Conservation (phyloP, 225 moss, liverwort and hornwort species). For the Ulota crispa region DNA sequence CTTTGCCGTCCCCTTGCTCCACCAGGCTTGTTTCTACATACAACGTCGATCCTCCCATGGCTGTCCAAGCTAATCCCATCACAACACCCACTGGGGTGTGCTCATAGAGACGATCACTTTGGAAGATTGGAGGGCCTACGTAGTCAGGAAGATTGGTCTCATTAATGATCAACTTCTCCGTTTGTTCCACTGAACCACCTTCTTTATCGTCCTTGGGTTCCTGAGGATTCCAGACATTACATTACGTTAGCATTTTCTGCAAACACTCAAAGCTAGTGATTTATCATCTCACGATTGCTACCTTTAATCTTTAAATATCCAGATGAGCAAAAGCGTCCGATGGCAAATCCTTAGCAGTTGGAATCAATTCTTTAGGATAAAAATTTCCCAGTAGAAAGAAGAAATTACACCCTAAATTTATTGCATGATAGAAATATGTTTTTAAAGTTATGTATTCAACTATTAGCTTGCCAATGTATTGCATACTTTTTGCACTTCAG, state of each 20-base stretch:
- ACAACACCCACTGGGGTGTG: slow-evolving; percentile 96
- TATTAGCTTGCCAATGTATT: neutral
- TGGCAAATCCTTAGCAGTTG: neutral
- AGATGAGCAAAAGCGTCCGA: neutral
- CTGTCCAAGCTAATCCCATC: slow-evolving; percentile 99
- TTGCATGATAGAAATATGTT: neutral
- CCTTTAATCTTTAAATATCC: neutral
- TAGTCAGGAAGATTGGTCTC: slow-evolving; percentile 85
- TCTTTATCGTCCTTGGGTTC: slow-evolving; percentile 45
- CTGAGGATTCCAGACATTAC: slow-evolving; percentile 24
- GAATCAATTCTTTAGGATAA: neutral
- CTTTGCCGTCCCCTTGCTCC: slow-evolving; percentile 94
- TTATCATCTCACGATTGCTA: neutral
- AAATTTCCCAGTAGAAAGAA: neutral
- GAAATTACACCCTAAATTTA: neutral
- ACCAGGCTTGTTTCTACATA: slow-evolving; percentile 92
- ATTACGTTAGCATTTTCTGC: slow-evolving; percentile 6
- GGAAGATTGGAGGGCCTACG: slow-evolving; percentile 93
- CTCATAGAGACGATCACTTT: slow-evolving; percentile 96
- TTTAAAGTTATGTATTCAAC: neutral
- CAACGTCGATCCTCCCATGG: slow-evolving; percentile 96
- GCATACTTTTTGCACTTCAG: neutral
- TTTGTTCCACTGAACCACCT: slow-evolving; percentile 21
- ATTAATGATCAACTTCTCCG: slow-evolving; percentile 69
- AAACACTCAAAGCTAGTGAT: neutral